A percentile compares a stretch with the other conserved stretches of the same genome.
Conservation (phyloP, 805 yeast genomes). For the Kodamaea nitidulidarum region DNA sequence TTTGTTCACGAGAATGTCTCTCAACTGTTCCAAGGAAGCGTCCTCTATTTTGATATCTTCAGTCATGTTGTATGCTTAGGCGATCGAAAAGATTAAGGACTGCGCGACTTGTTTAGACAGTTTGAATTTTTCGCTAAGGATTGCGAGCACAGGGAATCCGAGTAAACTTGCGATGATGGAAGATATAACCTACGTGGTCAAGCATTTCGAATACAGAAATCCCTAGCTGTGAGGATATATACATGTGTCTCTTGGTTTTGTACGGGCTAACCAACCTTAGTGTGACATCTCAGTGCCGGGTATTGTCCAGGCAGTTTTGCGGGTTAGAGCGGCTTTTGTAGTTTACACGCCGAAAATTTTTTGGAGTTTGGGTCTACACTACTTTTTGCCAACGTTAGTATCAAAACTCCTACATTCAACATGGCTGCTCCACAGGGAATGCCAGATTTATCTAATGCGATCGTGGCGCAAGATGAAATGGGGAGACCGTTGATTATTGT, state of each 20-base stretch:
- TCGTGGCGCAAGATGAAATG: constrained; percentile 98
- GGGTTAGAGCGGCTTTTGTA: not conserved
- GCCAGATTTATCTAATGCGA: constrained; percentile 97
- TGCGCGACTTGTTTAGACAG: not conserved
- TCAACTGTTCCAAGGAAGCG: constrained; percentile 56
- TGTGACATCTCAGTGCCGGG: not conserved
- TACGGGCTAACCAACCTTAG: no score
- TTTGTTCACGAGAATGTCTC: constrained; percentile 66
- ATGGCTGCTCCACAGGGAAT: constrained; percentile 26
- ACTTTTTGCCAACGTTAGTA: constrained; percentile 4
- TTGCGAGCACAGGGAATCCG: constrained; percentile 1
- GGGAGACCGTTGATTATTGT: constrained; percentile 98
- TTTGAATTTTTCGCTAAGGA: not conserved
- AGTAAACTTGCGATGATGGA: not conserved
- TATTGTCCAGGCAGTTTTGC: constrained; percentile 2
- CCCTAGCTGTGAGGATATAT: no score
- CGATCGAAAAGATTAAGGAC: not conserved
- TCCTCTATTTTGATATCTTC: constrained; percentile 36
- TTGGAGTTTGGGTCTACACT: constrained; percentile 4
- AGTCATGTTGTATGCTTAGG: constrained; percentile 19
- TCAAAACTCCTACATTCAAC: constrained; percentile 4
- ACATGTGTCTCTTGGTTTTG: no score
- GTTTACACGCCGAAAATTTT: constrained; percentile 7
- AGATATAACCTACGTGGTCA: no score
- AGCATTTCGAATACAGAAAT: no score